These are phyloP conservation scores for Claviceps sp. DNA, from an alignment of 2,329 filamentous ascomycete species.

Conservation along the genomic window DNA sequence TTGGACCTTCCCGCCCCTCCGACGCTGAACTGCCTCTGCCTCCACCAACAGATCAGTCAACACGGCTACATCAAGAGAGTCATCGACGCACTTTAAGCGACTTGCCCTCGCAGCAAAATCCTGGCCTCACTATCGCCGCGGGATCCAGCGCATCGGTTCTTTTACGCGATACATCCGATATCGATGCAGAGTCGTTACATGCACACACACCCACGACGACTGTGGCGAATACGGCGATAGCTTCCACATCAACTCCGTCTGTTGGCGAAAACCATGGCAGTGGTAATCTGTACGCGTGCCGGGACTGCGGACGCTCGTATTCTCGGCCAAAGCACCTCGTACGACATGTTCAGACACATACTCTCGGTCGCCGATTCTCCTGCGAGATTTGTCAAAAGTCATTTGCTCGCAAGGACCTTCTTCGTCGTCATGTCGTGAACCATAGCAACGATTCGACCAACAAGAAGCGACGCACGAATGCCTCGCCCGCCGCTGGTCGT, in stretches of 20 bases:
- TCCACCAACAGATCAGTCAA: neutral
- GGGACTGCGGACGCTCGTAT: conserved; percentile 37
- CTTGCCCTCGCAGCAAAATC: neutral
- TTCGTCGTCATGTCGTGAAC: conserved; percentile 38
- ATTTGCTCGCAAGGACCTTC: conserved; percentile 39
- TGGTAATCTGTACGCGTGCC: conserved; percentile 33
- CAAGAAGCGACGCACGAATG: conserved; percentile 31
- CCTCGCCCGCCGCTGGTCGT: conserved; percentile 31
- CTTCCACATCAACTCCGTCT: conserved; percentile 1
- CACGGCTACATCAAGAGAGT: neutral
- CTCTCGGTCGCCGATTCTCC: conserved; percentile 34
- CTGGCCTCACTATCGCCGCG: neutral
- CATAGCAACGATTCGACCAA: conserved; percentile 36
- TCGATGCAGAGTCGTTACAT: neutral
- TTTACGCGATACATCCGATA: neutral
- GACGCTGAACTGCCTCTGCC: neutral
- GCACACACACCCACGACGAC: neutral
- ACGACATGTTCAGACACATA: conserved; percentile 37
- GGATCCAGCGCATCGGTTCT: neutral
- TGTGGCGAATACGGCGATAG: neutral
- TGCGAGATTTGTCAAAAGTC: conserved; percentile 39
- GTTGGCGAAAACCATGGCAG: conserved; percentile 12
- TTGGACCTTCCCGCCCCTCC: conserved; percentile 16
- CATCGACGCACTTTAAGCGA: neutral
- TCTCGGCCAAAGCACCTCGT: conserved; percentile 41